Conservation (phyloP, 2,329 filamentous ascomycete genomes). For the Fusarium sp. region DNA sequence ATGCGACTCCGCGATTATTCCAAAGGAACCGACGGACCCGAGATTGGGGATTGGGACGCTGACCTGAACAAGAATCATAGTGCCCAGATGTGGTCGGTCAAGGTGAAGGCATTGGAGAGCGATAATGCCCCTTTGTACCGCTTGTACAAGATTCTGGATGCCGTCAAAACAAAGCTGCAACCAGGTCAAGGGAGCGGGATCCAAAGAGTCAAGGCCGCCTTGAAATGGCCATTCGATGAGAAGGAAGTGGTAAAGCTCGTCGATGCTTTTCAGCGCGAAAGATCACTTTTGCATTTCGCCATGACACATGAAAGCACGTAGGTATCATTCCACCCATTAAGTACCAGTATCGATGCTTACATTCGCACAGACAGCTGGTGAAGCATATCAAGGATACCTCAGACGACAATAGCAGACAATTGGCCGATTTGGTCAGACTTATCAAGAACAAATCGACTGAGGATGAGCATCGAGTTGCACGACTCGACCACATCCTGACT, state of each 20-base stretch:
- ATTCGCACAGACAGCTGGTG: not conserved
- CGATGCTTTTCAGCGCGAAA: not conserved
- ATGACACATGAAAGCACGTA: not conserved
- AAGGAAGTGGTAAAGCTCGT: constrained; percentile 18
- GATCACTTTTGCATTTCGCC: not conserved
- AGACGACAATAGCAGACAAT: not conserved
- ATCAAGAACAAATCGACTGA: not conserved
- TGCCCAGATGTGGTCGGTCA: constrained; percentile 25
- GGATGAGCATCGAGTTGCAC: not conserved
- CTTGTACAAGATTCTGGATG: constrained; percentile 4
- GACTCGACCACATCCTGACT: not conserved
- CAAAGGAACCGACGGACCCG: not conserved
- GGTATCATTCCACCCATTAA: not conserved
- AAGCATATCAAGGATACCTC: not conserved
- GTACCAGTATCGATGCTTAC: not conserved
- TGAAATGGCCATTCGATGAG: constrained; percentile 23
- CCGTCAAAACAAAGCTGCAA: constrained; percentile 20
- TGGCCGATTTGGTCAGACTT: not conserved
- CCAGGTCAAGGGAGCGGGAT: constrained; percentile 2
- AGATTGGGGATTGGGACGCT: not conserved
- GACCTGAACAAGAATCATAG: not conserved
- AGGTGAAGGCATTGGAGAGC: constrained; percentile 30
- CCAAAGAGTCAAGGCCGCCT: not conserved
- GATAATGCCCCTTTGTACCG: constrained; percentile 27
- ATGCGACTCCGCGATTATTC: not conserved